These are phyloP conservation scores for Coemansia sp. DNA, from an alignment of 192 early-diverging fungal genomes.

Conservation along the genomic window DNA sequence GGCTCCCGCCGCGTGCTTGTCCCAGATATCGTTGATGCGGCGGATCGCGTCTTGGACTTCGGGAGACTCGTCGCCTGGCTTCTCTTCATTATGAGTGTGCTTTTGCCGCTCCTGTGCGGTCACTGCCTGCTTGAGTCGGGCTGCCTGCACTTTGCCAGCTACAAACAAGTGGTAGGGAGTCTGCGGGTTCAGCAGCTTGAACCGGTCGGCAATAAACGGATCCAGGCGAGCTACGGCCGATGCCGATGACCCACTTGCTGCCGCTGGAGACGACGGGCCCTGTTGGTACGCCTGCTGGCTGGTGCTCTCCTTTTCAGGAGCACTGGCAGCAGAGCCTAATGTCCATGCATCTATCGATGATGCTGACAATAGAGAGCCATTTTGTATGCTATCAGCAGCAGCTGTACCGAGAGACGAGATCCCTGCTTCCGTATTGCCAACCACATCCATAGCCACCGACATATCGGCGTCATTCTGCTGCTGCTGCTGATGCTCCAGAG, in stretches of 20 bases:
- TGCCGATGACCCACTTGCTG: not conserved
- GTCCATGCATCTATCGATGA: not conserved
- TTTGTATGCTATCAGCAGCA: too few species aligned
- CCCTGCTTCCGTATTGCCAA: not conserved
- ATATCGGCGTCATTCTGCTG: not conserved
- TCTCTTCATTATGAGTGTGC: not conserved
- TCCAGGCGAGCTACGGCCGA: conserved; percentile 16
- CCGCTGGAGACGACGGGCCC: conserved; percentile 3
- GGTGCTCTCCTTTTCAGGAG: too few species aligned
- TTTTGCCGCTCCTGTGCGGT: conserved; percentile 6
- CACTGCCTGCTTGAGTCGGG: conserved; percentile 36
- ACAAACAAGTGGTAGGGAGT: conserved; percentile 52
- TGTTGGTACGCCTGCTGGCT: not conserved
- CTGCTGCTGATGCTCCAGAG: conserved; percentile 9
- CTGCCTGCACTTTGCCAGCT: conserved; percentile 50
- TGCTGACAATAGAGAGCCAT: too few species aligned
- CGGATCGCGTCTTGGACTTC: conserved; percentile 23
- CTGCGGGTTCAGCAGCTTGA: conserved; percentile 52
- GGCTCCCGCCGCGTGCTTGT: conserved; percentile 7
- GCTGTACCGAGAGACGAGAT: too few species aligned
- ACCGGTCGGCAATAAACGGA: conserved; percentile 30
- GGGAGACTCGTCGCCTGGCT: not conserved
- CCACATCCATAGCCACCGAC: not conserved
- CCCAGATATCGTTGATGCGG: conserved; percentile 43
- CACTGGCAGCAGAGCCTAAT: not conserved